Evolutionary conservation across 192 early-diverging fungal species (phyloP), one percentile per base, ranked within the genome.

Genomic region (Umbelopsis vinacea): DNA sequence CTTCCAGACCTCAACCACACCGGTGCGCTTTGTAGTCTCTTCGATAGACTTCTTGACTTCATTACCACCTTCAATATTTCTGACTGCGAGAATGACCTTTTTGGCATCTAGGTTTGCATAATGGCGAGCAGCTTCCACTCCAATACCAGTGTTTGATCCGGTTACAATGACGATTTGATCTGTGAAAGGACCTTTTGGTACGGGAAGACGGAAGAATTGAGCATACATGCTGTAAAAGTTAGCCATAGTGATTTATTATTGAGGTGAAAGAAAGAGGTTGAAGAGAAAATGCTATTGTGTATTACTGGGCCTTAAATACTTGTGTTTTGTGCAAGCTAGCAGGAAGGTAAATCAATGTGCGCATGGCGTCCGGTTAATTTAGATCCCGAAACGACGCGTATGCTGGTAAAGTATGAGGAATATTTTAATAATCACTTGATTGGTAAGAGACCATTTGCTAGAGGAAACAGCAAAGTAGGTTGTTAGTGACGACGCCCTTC

Each of bases 91-190:
- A 14, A 63, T 63, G 12, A 63, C 57, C 33, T 63, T 38, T 19
- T 63, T 63, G 10, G 57, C 57, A 17, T 63, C 57, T 14, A 63
- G 26, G 5, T 35, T 29, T 5, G 17, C 57, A 37, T 63, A 37
- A 35, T 63, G 57, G 1, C 57, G 26, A 19, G 57, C 57, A 6
- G 57, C 57, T 37, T 63, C 57, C 12, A 63, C 4, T 6, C 33
- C 57, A 10, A 63, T 63, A 19, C 57, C 57, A 38, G 14, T 33
- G 1, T 63, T 63, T 6, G 57, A 29, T 11, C 57, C 57, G 35
- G 57, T 63, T 4, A 63, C 57, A 19, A 63, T 63, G 17, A 63
- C 33, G 57, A 63, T n/a, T 38, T 63, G 57, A 37, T 63, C 57
- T 37, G 57, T 63, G 33, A 63, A 63, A 12, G 57, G 57, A 6